Percentiles rank a stretch among this genome's conserved stretches.
phyloP scores from a whole-genome alignment of 169 alveolate species.

The Eimeria nieschulzi region DNA sequence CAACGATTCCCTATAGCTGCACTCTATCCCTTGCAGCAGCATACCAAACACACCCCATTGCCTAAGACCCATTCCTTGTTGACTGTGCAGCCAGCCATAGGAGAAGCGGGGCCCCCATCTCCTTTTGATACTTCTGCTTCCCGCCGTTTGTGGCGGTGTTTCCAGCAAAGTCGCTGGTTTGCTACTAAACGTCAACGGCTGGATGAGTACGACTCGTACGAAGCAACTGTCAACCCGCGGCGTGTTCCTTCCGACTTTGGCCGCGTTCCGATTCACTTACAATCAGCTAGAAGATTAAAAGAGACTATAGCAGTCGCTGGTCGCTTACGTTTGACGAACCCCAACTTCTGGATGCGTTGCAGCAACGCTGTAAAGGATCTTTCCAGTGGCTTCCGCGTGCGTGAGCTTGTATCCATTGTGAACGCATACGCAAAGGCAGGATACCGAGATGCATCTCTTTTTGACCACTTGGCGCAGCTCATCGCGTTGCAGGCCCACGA shows the following conservation, averaged over 20 bases:
- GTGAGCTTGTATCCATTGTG: slow-evolving; percentile 66
- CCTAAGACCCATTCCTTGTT: too few species aligned
- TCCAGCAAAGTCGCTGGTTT: slow-evolving; percentile 22
- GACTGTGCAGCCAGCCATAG: too few species aligned
- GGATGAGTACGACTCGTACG: slow-evolving; percentile 73
- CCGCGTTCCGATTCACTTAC: slow-evolving; percentile 69
- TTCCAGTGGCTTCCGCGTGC: slow-evolving; percentile 49
- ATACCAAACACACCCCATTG: too few species aligned
- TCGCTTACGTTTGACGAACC: slow-evolving; percentile 49
- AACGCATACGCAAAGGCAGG: slow-evolving; percentile 71
- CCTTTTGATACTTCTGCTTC: too few species aligned
- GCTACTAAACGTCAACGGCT: slow-evolving; percentile 67
- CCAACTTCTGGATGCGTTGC: slow-evolving; percentile 77
- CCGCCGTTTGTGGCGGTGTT: not conserved
- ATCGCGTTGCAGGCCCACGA: slow-evolving; percentile 67
- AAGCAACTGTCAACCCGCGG: slow-evolving; percentile 36
- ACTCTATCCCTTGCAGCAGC: too few species aligned
- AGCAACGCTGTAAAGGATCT: slow-evolving; percentile 71
- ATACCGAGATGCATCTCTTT: slow-evolving; percentile 43
- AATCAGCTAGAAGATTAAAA: slow-evolving; percentile 67
- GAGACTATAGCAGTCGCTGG: slow-evolving; percentile 68
- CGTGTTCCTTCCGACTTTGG: slow-evolving; percentile 66
- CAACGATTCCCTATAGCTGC: too few species aligned
- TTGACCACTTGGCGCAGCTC: slow-evolving; percentile 48
- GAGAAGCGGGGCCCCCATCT: too few species aligned